A percentile compares a stretch with the other conserved stretches of the same genome.
These are phyloP conservation scores for Lentinus polychrous DNA, from an alignment of 1,284 basidiomycete species.

Conservation along the genomic window DNA sequence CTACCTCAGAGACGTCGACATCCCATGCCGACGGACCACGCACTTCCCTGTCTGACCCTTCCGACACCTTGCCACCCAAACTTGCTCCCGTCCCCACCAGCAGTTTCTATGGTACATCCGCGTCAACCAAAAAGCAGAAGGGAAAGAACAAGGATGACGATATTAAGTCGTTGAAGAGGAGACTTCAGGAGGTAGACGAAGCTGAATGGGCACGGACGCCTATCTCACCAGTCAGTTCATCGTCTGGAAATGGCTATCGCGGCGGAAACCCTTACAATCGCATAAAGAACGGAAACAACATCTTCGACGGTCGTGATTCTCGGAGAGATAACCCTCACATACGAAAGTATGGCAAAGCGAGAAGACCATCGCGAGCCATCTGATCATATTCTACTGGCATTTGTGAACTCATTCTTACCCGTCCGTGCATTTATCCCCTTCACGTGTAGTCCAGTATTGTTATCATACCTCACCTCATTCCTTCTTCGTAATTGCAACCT, in stretches of 20 bases:
- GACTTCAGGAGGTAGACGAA: constrained; percentile 33
- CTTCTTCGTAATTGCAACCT: too few species aligned
- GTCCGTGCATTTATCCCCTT: too few species aligned
- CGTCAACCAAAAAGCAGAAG: constrained; percentile 11
- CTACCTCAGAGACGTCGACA: constrained; percentile 21
- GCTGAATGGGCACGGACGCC: constrained; percentile 23
- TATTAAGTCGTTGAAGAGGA: constrained; percentile 19
- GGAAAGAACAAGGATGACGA: constrained; percentile 17
- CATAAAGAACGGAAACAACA: constrained; percentile 28
- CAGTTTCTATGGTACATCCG: constrained; percentile 39
- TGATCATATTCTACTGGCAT: too few species aligned
- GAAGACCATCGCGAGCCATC: too few species aligned
- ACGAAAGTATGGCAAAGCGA: too few species aligned
- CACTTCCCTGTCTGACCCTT: constrained; percentile 12
- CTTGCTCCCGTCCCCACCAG: constrained; percentile 30
- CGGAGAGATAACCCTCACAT: too few species aligned
- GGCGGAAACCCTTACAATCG: constrained; percentile 29
- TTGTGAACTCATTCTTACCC: too few species aligned
- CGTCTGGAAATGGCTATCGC: constrained; percentile 7
- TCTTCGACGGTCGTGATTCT: constrained; percentile 20
- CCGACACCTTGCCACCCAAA: neutral
- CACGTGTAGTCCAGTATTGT: too few species aligned
- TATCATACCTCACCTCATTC: too few species aligned
- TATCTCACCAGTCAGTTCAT: constrained; percentile 15
- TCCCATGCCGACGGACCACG: constrained; percentile 16